Evolutionary conservation across 768 basidiomycete species (phyloP).

Genomic region (Austroboletus eburneus): DNA sequence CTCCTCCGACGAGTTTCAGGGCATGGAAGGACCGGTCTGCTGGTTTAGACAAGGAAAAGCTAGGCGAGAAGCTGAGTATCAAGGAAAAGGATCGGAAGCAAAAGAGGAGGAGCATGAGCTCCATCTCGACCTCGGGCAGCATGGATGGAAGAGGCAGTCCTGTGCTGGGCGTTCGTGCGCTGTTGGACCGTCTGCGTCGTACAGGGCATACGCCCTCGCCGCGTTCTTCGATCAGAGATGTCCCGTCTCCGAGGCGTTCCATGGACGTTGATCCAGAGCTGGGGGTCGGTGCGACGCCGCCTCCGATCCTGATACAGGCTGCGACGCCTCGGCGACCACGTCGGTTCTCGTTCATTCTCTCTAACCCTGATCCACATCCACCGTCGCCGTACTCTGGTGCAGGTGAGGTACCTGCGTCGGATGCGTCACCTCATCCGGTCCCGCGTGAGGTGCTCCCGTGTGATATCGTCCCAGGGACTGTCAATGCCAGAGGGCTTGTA

Average conservation of each 20-base stretch:
- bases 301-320: constrained; percentile 10
- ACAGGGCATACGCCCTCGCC: constrained; percentile 27
- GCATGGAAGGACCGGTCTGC: constrained; percentile 22
- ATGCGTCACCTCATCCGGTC: background rate
- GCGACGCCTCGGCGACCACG: constrained; percentile 16
- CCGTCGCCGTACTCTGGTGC: constrained; percentile 16
- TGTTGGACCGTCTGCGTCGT: constrained; percentile 26
- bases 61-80: constrained; percentile 8
- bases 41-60: constrained; percentile 17
- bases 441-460: constrained; percentile 1
- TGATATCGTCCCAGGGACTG: background rate
- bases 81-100: constrained; percentile 13
- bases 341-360: constrained; percentile 29
- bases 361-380: constrained; percentile 28
- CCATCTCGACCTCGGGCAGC: constrained; percentile 17
- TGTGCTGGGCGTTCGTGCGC: constrained; percentile 21
- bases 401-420: background rate
- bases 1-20: constrained; percentile 27
- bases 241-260: constrained; percentile 14
- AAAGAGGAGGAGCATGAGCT: constrained; percentile 12
- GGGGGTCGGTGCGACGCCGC: constrained; percentile 9
- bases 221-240: constrained; percentile 19
- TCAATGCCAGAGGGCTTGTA: background rate
- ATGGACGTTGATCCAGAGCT: constrained; percentile 16
- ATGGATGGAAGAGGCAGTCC: constrained; percentile 20